These are phyloP conservation scores for Ophiostoma perfectum DNA, from an alignment of 2,329 filamentous ascomycete genomes.

Conservation along the genomic window DNA sequence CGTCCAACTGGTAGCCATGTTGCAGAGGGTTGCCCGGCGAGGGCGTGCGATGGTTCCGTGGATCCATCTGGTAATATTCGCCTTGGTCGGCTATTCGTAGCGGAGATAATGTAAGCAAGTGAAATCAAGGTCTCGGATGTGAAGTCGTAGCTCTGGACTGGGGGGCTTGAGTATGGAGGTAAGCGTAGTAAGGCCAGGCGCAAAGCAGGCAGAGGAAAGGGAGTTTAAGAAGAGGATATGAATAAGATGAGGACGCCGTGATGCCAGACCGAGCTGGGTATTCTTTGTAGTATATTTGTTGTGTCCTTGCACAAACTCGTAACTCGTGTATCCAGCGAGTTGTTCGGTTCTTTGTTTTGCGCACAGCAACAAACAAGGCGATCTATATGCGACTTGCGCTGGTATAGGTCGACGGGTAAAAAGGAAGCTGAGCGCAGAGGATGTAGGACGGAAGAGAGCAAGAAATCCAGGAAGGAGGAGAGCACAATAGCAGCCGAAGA, in stretches of 20 bases:
- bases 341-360: background rate
- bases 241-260: conserved; percentile 9
- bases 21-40: conserved; percentile 70
- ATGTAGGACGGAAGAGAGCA: background rate
- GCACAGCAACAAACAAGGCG: background rate
- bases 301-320: background rate
- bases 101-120: background rate
- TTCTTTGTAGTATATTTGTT: background rate
- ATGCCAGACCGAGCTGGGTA: conserved; percentile 14
- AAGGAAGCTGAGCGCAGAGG: background rate
- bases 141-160: conserved; percentile 45
- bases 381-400: conserved; percentile 6
- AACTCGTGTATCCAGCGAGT: background rate
- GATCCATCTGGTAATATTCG: conserved; percentile 57
- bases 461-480: background rate
- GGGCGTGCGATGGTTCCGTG: conserved; percentile 57
- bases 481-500: background rate
- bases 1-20: conserved; percentile 75
- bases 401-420: background rate
- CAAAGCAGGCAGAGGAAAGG: background rate
- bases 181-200: conserved; percentile 14
- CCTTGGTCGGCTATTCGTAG: conserved; percentile 9
- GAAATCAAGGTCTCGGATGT: background rate
- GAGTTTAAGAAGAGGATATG: background rate
- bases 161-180: background rate